Evolutionary conservation across 208 protist species (phyloP).

Genomic region (Acanthamoeba castellanii): DNA sequence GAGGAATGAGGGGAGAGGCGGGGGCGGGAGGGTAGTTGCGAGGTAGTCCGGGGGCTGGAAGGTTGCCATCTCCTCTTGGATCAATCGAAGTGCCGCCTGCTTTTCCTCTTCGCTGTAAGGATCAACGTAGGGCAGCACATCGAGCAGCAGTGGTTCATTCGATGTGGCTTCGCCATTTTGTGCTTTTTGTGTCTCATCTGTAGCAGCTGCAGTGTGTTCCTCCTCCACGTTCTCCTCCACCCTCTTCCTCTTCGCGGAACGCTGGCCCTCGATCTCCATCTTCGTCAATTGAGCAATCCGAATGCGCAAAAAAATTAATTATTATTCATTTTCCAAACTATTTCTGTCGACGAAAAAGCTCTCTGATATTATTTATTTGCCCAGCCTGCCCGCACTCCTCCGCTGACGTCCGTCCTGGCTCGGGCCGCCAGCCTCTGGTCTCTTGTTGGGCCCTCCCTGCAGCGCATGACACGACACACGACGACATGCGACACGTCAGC

Average conservation of each 20-base stretch:
- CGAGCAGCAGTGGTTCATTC: neutral
- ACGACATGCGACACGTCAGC: neutral
- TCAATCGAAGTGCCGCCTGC: neutral
- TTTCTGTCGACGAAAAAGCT: too few species aligned
- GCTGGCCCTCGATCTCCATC: neutral
- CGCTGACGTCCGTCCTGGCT: neutral
- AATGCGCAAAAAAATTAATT: neutral
- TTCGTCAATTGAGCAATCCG: neutral
- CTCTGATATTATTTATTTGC: neutral
- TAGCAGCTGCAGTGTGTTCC: neutral
- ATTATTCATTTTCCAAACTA: neutral
- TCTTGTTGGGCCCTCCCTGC: neutral
- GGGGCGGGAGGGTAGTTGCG: neutral
- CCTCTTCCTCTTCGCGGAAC: conserved; percentile 5
- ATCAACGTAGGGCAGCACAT: conserved; percentile 43
- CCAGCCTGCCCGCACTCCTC: neutral
- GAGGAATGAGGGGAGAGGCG: conserved; percentile 1
- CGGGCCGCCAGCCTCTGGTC: neutral
- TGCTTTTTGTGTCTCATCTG: too few species aligned
- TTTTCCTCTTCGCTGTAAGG: conserved; percentile 34
- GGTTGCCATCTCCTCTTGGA: conserved; percentile 10
- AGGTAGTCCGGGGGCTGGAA: conserved; percentile 25
- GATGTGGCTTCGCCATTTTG: neutral
- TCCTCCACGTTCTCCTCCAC: neutral
- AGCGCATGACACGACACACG: neutral